Conservation (phyloP, 768 basidiomycete species). For the Collybiopsis luxurians region DNA sequence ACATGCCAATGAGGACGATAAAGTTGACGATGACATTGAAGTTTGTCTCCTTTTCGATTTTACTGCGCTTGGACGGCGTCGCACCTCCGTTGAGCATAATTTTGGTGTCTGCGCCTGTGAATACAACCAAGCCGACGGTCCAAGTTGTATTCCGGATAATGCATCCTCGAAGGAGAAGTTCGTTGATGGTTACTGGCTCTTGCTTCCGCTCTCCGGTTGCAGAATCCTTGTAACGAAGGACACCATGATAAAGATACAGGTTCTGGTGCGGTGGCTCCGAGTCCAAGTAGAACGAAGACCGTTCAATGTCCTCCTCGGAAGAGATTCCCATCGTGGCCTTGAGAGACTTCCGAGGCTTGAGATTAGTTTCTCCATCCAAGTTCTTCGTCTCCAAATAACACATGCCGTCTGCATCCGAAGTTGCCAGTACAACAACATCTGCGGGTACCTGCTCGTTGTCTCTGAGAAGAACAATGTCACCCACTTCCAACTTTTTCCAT, state of each 20-base stretch:
- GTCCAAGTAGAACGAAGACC: constrained; percentile 83
- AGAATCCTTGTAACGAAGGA: constrained; percentile 70
- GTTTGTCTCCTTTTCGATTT: constrained; percentile 98
- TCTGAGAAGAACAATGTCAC: constrained; percentile 87
- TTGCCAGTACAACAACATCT: constrained; percentile 89
- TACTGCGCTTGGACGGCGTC: constrained; percentile 94
- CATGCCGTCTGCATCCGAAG: constrained; percentile 86
- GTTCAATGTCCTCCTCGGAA: constrained; percentile 89
- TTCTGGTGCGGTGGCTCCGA: constrained; percentile 94
- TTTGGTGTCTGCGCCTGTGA: constrained; percentile 91
- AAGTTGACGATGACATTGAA: constrained; percentile 98
- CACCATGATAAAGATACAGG: constrained; percentile 86
- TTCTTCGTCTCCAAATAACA: constrained; percentile 99
- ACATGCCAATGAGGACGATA: constrained; percentile 71
- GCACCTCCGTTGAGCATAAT: constrained; percentile 91
- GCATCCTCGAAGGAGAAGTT: constrained; percentile 89
- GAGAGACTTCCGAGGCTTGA: constrained; percentile 81
- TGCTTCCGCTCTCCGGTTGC: constrained; percentile 48
- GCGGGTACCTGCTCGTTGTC: constrained; percentile 98
- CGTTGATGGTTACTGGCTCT: constrained; percentile 85
- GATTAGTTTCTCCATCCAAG: constrained; percentile 94
- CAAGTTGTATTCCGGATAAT: constrained; percentile 86
- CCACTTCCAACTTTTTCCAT: constrained; percentile 98
- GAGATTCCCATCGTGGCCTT: constrained; percentile 71
- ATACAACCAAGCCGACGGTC: constrained; percentile 92